A percentile compares a stretch with the other conserved stretches of the same genome.
phyloP scores from a whole-genome alignment of 2,329 filamentous ascomycete species.

The Cytospora leucostoma region DNA sequence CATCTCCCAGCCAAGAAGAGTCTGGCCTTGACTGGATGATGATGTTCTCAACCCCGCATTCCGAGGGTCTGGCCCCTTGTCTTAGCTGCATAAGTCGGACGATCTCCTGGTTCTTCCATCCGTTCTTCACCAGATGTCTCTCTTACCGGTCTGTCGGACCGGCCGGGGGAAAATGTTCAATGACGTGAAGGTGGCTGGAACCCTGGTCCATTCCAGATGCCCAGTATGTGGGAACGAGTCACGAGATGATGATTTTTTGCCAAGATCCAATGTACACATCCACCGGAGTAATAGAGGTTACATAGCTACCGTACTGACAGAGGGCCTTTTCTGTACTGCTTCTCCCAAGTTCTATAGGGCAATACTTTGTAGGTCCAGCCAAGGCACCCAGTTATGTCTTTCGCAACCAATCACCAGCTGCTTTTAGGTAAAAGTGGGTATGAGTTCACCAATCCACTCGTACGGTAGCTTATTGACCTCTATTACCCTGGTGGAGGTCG shows the following conservation, averaged over 20 bases:
- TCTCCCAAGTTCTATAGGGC: too few relatives aligned
- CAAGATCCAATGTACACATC: too few relatives aligned
- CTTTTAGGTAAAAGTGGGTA: too few relatives aligned
- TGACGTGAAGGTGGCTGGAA: not conserved
- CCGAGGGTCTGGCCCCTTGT: not conserved
- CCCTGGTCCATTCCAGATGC: too few relatives aligned
- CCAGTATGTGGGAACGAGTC: not conserved
- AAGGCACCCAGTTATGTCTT: not conserved
- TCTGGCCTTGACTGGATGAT: not conserved
- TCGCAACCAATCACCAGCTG: too few relatives aligned
- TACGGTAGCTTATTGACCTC: too few relatives aligned
- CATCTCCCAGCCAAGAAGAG: conserved; percentile 1
- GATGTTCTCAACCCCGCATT: not conserved
- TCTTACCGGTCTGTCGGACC: not conserved
- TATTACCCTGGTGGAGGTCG: too few relatives aligned
- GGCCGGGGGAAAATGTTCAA: not conserved
- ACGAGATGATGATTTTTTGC: not conserved
- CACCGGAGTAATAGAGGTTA: too few relatives aligned
- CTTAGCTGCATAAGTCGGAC: not conserved
- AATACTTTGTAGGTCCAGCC: not conserved
- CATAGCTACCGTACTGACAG: too few relatives aligned
- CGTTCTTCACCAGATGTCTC: not conserved
- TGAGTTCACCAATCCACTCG: too few relatives aligned
- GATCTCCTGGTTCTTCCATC: not conserved
- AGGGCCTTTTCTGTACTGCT: too few relatives aligned